These are phyloP conservation scores for Fraxinus sp. DNA, from an alignment of 305 asterid species.

Conservation along the genomic window DNA sequence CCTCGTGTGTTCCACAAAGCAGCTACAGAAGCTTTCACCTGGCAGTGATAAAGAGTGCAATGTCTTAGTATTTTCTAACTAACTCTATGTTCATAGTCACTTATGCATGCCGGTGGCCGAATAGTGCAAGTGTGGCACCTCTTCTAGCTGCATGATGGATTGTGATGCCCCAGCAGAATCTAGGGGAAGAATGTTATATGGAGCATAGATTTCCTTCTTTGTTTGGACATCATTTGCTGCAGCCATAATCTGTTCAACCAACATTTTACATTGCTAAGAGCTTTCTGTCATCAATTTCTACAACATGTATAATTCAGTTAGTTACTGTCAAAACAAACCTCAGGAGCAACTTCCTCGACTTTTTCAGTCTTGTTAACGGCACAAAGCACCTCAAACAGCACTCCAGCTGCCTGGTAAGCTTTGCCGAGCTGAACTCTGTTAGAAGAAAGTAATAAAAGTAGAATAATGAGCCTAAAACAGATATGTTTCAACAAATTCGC, in stretches of 20 bases:
- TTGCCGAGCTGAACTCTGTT: constrained; percentile 84
- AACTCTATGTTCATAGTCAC: constrained; percentile 16
- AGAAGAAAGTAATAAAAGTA: constrained; percentile 9
- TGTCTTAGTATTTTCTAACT: constrained; percentile 8
- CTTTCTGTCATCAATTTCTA: constrained; percentile 18
- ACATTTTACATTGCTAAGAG: constrained; percentile 15
- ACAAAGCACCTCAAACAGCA: constrained; percentile 85
- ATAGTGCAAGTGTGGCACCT: constrained; percentile 49
- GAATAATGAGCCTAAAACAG: constrained; percentile 9
- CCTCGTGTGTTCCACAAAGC: constrained; percentile 73
- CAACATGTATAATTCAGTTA: background rate
- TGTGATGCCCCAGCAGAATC: constrained; percentile 95
- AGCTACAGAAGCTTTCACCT: constrained; percentile 92
- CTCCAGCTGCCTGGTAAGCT: constrained; percentile 84
- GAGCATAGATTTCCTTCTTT: constrained; percentile 48
- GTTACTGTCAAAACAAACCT: constrained; percentile 42
- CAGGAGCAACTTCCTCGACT: constrained; percentile 78
- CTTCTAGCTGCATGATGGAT: constrained; percentile 98
- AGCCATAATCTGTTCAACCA: constrained; percentile 40
- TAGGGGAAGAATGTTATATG: constrained; percentile 83
- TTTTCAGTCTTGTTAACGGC: constrained; percentile 78
- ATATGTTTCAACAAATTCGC: constrained; percentile 11
- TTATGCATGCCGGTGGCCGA: constrained; percentile 14
- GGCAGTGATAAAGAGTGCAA: constrained; percentile 22
- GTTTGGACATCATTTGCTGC: constrained; percentile 52